phyloP scores from a whole-genome alignment of 73 alveolate species.

The Symbiodinium natans region DNA sequence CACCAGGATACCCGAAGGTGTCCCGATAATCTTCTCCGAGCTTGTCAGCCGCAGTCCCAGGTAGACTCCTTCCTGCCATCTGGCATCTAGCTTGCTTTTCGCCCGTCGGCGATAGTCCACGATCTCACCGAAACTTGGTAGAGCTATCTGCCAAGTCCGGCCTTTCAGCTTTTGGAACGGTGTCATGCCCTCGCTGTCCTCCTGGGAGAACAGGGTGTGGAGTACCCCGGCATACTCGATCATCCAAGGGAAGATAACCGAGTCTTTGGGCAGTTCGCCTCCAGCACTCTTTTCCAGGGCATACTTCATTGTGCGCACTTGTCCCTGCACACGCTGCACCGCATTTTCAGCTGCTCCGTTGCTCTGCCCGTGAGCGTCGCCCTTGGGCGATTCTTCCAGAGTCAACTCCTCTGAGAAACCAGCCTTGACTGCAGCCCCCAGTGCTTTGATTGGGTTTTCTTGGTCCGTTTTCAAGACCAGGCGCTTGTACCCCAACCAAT shows the following conservation, averaged over 20 bases:
- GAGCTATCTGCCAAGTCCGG: background rate
- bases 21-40: no score
- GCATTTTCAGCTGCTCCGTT: background rate
- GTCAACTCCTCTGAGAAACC: background rate
- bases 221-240: background rate
- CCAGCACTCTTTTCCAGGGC: no score
- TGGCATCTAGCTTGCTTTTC: background rate
- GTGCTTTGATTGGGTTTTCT: background rate
- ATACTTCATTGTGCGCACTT: background rate
- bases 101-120: background rate
- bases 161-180: constrained; percentile 4
- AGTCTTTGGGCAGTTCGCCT: no score
- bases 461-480: background rate
- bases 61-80: background rate
- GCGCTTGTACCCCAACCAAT: background rate
- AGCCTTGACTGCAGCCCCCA: background rate
- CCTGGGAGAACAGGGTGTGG: background rate
- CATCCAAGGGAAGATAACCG: background rate
- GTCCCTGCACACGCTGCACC: background rate
- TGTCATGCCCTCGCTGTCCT: background rate
- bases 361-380: background rate
- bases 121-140: background rate
- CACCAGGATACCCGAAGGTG: no score
- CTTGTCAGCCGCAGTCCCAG: no score
- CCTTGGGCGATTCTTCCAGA: background rate